Evolutionary conservation across 192 early-diverging fungal genomes (phyloP).

Genomic region (Podila clonocystis): DNA sequence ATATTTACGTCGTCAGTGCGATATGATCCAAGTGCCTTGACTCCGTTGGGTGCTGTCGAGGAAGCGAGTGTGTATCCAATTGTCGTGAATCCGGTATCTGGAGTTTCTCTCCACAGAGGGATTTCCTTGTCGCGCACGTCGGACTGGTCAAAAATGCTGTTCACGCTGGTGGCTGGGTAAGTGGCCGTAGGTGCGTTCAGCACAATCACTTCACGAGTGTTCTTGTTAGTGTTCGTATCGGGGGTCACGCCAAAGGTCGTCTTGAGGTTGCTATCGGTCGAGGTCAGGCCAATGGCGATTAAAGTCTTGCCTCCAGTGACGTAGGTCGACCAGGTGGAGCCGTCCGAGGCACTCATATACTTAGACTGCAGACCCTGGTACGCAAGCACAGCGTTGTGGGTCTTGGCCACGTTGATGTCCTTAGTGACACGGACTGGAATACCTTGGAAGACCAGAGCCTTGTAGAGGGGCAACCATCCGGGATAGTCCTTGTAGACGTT

Average conservation of each 20-base stretch:
- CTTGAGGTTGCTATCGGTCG: neutral
- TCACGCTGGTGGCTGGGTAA: conserved; percentile 12
- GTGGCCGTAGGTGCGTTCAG: conserved; percentile 6
- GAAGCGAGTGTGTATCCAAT: conserved; percentile 8
- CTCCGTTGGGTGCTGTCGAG: neutral
- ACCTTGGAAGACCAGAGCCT: conserved; percentile 24
- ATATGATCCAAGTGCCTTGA: neutral
- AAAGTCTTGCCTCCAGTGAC: conserved; percentile 14
- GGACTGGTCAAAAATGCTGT: conserved; percentile 9
- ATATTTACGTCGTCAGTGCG: neutral
- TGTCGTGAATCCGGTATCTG: conserved; percentile 8
- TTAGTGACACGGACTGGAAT: conserved; percentile 16
- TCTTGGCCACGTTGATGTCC: conserved; percentile 21
- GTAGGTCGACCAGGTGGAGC: conserved; percentile 6
- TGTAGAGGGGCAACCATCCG: conserved; percentile 24
- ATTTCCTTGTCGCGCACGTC: conserved; percentile 16
- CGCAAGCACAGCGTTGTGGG: conserved; percentile 8
- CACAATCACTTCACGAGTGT: neutral
- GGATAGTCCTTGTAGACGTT: conserved; percentile 18
- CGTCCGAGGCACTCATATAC: conserved; percentile 3
- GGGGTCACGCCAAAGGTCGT: conserved; percentile 8
- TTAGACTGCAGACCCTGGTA: conserved; percentile 18
- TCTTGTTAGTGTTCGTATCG: conserved; percentile 3
- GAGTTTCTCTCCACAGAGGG: neutral
- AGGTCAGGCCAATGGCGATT: conserved; percentile 26